These are phyloP conservation scores for Fraxinus xanthoxyloides DNA, from an alignment of 305 asterid genomes.

Conservation along the genomic window DNA sequence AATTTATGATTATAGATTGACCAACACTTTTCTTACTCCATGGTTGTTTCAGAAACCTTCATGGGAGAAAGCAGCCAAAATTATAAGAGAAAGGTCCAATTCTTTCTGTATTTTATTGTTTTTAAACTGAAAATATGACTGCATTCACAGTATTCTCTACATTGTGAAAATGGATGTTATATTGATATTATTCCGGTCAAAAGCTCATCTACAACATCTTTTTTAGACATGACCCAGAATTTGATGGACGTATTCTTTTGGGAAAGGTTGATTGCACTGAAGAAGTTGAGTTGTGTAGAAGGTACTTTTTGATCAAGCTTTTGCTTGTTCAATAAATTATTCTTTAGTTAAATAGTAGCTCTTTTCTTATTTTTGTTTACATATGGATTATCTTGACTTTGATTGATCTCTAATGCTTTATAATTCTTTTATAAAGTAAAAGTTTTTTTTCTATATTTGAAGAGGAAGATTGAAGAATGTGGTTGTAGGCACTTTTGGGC, in stretches of 20 bases:
- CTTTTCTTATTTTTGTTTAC: conserved; percentile 20
- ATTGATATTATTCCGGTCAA: conserved; percentile 16
- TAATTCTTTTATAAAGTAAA: neutral
- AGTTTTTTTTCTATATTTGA: conserved; percentile 2
- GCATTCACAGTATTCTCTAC: conserved; percentile 19
- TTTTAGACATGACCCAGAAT: conserved; percentile 74
- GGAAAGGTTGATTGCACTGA: conserved; percentile 94
- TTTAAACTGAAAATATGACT: neutral
- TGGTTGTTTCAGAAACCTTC: conserved; percentile 78
- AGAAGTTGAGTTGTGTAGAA: conserved; percentile 78
- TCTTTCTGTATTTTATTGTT: conserved; percentile 17
- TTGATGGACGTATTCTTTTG: conserved; percentile 90
- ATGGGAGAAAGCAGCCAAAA: conserved; percentile 98
- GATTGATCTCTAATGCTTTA: neutral
- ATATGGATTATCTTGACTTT: neutral
- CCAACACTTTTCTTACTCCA: conserved; percentile 20
- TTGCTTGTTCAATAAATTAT: neutral
- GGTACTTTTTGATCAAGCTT: conserved; percentile 47
- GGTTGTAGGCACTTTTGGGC: conserved; percentile 1
- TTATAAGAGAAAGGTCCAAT: conserved; percentile 75
- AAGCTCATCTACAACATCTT: conserved; percentile 25
- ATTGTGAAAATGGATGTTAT: conserved; percentile 23
- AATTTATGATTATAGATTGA: conserved; percentile 14
- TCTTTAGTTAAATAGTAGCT: neutral
- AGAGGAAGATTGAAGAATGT: neutral